Conservation (phyloP, 441 rosid species). For the Erodium texanum region DNA sequence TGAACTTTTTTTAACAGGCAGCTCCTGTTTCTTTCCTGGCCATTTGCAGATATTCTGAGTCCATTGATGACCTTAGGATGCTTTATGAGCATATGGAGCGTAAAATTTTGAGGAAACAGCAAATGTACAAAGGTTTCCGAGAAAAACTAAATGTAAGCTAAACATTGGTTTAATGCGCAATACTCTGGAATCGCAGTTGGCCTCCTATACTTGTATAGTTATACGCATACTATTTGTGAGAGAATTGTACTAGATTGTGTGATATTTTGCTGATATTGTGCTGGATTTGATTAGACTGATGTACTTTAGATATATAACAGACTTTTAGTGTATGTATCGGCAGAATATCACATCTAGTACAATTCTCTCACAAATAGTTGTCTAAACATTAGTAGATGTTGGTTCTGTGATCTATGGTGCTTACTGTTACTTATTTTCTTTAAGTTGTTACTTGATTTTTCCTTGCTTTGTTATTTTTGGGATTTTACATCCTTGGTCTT, state of each 20-base stretch:
- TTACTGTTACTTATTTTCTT: neutral
- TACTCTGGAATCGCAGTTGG: neutral
- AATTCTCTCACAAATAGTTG: too few relatives aligned
- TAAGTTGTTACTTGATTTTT: neutral
- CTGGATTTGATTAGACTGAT: too few relatives aligned
- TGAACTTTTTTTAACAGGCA: slow-evolving; percentile 2
- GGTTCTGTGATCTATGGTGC: neutral
- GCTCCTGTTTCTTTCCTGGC: slow-evolving; percentile 15
- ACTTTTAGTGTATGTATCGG: neutral
- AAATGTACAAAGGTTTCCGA: slow-evolving; percentile 39
- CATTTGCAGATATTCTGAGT: slow-evolving; percentile 65
- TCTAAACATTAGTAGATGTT: neutral
- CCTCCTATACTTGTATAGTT: neutral
- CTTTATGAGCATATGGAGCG: slow-evolving; percentile 50
- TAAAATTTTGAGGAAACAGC: slow-evolving; percentile 56
- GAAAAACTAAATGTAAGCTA: slow-evolving; percentile 58
- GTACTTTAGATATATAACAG: neutral
- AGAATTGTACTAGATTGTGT: neutral
- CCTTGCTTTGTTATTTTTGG: neutral
- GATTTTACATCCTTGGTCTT: neutral
- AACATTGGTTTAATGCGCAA: neutral
- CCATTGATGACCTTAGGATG: slow-evolving; percentile 80
- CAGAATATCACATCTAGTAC: too few relatives aligned
- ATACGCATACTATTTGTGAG: neutral
- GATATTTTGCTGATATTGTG: neutral